These are phyloP conservation scores for Mucuna pruriens DNA, from an alignment of 306 rosid genomes.

Conservation along the genomic window DNA sequence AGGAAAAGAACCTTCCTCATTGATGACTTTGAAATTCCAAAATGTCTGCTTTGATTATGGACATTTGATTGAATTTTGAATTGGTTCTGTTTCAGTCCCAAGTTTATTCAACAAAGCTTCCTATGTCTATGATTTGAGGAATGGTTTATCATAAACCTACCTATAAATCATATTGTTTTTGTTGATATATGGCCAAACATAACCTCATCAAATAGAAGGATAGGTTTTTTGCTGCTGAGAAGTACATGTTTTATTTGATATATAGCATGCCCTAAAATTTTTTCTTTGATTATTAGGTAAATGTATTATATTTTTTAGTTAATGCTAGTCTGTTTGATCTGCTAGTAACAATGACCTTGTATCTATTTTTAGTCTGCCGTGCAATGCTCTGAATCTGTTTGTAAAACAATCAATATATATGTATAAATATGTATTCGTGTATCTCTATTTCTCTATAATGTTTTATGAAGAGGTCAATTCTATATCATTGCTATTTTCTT, in stretches of 20 bases:
- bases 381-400: constrained; percentile 20
- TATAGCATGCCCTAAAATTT: background rate
- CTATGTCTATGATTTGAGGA: constrained; percentile 1
- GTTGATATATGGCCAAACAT: background rate
- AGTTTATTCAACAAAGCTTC: constrained; percentile 1
- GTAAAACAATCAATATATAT: background rate
- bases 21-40: background rate
- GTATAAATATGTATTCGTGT: background rate
- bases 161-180: constrained; percentile 3
- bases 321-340: constrained; percentile 14
- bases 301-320: background rate
- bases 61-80: constrained; percentile 31
- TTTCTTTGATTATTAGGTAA: background rate
- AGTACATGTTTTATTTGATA: background rate
- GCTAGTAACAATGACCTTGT: constrained; percentile 11
- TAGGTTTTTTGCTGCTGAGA: background rate
- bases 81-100: constrained; percentile 9
- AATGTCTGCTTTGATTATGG: constrained; percentile 2
- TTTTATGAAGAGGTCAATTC: background rate
- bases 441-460: background rate
- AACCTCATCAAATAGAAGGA: background rate
- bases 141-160: constrained; percentile 22
- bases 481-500: background rate
- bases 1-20: background rate
- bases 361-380: background rate